Conservation (phyloP, 192 early-diverging fungal genomes). For the Podila clonocystis region DNA sequence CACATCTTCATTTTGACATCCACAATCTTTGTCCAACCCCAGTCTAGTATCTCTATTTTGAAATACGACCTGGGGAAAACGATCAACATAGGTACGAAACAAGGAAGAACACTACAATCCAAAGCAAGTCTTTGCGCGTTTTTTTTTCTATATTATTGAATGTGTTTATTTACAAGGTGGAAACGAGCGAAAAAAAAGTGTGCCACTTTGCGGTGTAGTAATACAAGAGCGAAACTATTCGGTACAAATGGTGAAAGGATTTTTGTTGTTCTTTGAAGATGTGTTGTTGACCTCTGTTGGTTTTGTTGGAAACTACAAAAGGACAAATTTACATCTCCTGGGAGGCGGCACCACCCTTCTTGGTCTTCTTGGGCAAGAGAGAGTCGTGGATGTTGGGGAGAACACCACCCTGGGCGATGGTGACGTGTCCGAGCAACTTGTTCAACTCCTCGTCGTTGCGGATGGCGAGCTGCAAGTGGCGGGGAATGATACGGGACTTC, state of each 20-base stretch:
- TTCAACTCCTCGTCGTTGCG: conserved; percentile 89
- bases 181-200: background rate
- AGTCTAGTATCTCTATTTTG: too few species aligned
- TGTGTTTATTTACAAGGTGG: background rate
- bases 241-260: conserved; percentile 1
- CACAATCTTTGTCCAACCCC: too few species aligned
- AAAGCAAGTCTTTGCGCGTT: background rate
- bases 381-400: conserved; percentile 91
- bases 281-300: conserved; percentile 14
- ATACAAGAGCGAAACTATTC: conserved; percentile 4
- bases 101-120: background rate
- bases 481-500: conserved; percentile 96
- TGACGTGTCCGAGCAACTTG: conserved; percentile 74
- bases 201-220: background rate
- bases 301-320: conserved; percentile 12
- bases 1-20: too few species aligned
- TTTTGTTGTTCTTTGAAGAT: background rate
- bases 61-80: too few species aligned
- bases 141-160: background rate
- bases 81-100: background rate
- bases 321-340: conserved; percentile 67
- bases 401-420: conserved; percentile 94
- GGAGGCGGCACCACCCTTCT: conserved; percentile 69
- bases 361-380: conserved; percentile 87
- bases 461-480: conserved; percentile 95